These are phyloP conservation scores for Cymbopogon flexuosus DNA, from an alignment of 202 grass and related monocot genomes.

Conservation along the genomic window DNA sequence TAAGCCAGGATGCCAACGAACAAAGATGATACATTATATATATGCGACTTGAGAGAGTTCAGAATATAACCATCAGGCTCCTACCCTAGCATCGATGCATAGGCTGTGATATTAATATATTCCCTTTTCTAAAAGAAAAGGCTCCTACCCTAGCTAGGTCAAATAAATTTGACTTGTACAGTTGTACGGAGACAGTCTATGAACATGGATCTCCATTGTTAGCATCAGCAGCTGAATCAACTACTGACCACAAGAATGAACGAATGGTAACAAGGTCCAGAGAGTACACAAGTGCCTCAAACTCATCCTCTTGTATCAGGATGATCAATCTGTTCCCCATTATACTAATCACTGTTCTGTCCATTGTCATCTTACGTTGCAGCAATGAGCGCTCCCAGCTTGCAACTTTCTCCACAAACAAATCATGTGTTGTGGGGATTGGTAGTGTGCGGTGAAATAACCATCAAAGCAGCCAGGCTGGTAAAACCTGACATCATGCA, in stretches of 20 bases:
- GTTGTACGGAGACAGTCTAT: conserved; percentile 3
- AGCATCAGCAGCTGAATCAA: conserved; percentile 34
- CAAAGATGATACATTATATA: background rate
- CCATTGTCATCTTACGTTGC: conserved; percentile 49
- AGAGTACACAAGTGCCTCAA: background rate
- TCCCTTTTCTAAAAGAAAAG: too few relatives aligned
- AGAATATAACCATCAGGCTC: background rate
- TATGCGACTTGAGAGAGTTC: background rate
- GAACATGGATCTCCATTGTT: background rate
- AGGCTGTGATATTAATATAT: too few relatives aligned
- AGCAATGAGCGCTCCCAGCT: conserved; percentile 55
- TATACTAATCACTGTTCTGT: background rate
- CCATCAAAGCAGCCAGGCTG: conserved; percentile 65
- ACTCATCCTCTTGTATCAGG: conserved; percentile 1
- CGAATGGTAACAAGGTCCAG: background rate
- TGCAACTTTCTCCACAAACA: conserved; percentile 74
- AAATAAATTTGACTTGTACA: conserved; percentile 28
- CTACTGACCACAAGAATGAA: conserved; percentile 31
- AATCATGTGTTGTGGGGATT: conserved; percentile 73
- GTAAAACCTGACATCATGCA: conserved; percentile 58
- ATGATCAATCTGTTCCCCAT: background rate
- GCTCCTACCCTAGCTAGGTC: background rate
- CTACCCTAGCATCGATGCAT: too few relatives aligned
- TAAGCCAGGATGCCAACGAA: too few relatives aligned
- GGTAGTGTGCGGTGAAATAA: conserved; percentile 72